Evolutionary conservation across 2,329 filamentous ascomycete genomes (phyloP).

Genomic region (Diaporthe velutina): DNA sequence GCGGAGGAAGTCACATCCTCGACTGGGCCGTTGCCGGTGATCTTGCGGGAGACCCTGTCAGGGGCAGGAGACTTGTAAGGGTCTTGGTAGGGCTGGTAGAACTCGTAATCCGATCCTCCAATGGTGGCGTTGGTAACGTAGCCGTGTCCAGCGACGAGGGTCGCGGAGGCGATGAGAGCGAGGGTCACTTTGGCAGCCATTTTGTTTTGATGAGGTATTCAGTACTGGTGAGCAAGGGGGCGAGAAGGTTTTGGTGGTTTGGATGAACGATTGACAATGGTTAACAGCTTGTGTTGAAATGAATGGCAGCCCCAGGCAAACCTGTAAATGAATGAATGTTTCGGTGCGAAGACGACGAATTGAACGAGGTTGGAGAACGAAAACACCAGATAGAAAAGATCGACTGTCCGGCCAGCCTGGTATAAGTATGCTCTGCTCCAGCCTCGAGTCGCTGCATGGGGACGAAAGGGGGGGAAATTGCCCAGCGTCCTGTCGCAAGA

Average conservation of each 20-base stretch:
- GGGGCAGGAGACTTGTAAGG: conserved; percentile 31
- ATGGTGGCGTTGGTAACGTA: conserved; percentile 39
- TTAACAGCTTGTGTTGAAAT: conserved; percentile 37
- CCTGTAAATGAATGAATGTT: conserved; percentile 39
- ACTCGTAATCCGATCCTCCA: conserved; percentile 21
- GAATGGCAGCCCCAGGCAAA: conserved; percentile 41
- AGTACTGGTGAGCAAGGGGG: conserved; percentile 19
- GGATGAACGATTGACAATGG: conserved; percentile 29
- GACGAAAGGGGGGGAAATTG: conserved; percentile 30
- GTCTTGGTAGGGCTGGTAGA: conserved; percentile 38
- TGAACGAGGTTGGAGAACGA: conserved; percentile 23
- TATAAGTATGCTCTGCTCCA: conserved; percentile 33
- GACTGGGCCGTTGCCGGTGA: conserved; percentile 71
- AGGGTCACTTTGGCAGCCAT: conserved; percentile 42
- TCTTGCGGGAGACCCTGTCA: conserved; percentile 65
- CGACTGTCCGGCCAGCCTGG: not conserved
- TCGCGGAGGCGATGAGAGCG: conserved; percentile 35
- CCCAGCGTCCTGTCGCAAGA: conserved; percentile 21
- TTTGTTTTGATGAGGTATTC: conserved; percentile 23
- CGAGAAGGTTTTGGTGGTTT: not conserved
- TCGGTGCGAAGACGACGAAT: conserved; percentile 30
- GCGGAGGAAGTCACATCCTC: conserved; percentile 65
- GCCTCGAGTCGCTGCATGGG: not conserved
- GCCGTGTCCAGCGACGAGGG: conserved; percentile 38
- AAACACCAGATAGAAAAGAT: not conserved